Percentiles rank a stretch among this genome's conserved stretches.
Conservation (phyloP, 129 eudicot genomes). For the Silybum marianum region DNA sequence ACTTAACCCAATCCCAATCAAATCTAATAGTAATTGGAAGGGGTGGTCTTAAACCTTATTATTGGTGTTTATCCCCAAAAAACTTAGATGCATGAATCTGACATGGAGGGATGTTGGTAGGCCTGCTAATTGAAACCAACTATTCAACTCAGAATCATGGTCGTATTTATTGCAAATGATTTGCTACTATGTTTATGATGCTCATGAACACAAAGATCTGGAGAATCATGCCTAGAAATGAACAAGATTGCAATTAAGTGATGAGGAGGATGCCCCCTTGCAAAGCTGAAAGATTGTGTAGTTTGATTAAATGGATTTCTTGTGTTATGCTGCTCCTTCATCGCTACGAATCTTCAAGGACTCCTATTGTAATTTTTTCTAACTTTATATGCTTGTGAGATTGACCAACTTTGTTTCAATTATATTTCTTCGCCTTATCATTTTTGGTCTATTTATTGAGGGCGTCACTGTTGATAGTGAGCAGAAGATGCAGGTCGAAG, state of each 20-base stretch:
- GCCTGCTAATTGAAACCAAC: neutral
- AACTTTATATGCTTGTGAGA: neutral
- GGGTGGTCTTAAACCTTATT: neutral
- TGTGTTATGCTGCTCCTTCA: slow-evolving; percentile 2
- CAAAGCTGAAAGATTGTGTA: neutral
- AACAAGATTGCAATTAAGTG: neutral
- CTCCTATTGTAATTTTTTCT: neutral
- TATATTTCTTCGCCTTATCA: neutral
- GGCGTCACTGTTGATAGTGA: neutral
- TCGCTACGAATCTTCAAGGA: neutral
- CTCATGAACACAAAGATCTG: neutral
- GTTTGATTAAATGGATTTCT: neutral
- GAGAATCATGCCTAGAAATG: slow-evolving; percentile 3
- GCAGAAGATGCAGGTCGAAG: neutral
- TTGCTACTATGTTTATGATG: neutral
- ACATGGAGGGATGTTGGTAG: neutral
- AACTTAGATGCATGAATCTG: neutral
- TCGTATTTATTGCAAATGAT: neutral
- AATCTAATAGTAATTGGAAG: neutral
- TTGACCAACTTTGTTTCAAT: neutral
- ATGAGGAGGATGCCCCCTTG: slow-evolving; percentile 10
- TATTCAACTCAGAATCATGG: neutral
- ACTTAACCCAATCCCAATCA: too few species aligned
- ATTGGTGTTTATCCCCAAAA: neutral
- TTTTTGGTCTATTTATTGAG: neutral